Base-by-base conservation (phyloP, 768 basidiomycete genomes). In the Lactarius trivialis region DNA sequence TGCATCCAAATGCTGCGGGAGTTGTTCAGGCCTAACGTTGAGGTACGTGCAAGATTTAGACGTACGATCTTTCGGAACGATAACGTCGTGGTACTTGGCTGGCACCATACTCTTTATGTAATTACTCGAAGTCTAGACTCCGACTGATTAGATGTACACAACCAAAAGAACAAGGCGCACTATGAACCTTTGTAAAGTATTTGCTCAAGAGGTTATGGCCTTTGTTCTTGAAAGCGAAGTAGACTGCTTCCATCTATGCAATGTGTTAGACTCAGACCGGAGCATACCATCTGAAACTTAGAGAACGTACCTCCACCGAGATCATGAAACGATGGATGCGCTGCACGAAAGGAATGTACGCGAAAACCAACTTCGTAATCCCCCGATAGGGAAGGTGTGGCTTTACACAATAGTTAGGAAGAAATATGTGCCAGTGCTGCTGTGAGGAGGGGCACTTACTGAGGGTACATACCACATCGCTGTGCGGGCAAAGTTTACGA, bases 401-500 rank as follows among this genome's bases (percentile, higher is more conserved):
- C 62, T 63, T 21, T 37, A n/a, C n/a, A 48, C 4, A 4, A 11
- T 14, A 45, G 24, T 48, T 7, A 48, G 2, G 19, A 24, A 21
- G 9, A 2, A 4, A 37, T 17, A 9, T 4, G 24, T 33, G 26
- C 21, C 7, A 9, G 30, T 33, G 32, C 21, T 11, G 14, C 9
- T n/a, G 4, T 2, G 1, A 24, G 7, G 48, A 4, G 15, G n/a
- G 24, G 21, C 12, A 58, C 55, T 36, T 52, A 85, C 84, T 60
- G 76, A 76, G 1, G 80, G 78, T 1, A 80, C 45, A 67, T 76
- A 81, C 83, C 84, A 85, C 65, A 81, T 79, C 26, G 82, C 81
- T 34, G 82, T 84, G 58, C 85, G 75, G 61, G 54, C 65, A 67
- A 86, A 83, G 68, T 87, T 82, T 56, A 80, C 73, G 28, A 86